These are phyloP conservation scores for Aspergillus wentii DNA, from an alignment of 495 filamentous ascomycete genomes.

Conservation along the genomic window DNA sequence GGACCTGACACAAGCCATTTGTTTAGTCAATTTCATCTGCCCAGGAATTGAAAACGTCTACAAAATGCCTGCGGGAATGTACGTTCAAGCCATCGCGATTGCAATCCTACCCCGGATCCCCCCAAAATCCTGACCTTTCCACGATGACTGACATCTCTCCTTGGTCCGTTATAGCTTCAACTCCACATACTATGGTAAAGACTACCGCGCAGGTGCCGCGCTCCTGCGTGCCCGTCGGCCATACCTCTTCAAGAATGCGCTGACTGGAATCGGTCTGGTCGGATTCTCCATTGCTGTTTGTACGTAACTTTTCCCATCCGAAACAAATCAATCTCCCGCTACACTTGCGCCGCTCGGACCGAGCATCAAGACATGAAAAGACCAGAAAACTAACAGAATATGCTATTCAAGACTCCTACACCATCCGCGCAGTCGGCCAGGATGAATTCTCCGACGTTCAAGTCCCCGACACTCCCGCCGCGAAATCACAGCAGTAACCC, in stretches of 20 bases:
- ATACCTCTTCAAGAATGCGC: conserved; percentile 82
- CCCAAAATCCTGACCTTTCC: background rate
- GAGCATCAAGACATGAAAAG: background rate
- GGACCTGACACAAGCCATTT: no score
- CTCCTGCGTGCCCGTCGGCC: conserved; percentile 87
- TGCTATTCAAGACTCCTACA: conserved; percentile 66
- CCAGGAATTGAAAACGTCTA: no score
- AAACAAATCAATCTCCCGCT: no score
- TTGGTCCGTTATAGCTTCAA: conserved; percentile 49
- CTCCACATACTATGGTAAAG: conserved; percentile 86
- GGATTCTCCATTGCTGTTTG: conserved; percentile 74
- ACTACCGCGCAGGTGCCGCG: conserved; percentile 72
- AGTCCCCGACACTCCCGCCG: conserved; percentile 66
- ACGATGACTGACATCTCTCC: conserved; percentile 8
- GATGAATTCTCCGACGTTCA: conserved; percentile 97
- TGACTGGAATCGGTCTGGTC: conserved; percentile 66
- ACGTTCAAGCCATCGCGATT: conserved; percentile 12
- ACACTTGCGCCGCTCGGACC: background rate
- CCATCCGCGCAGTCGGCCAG: conserved; percentile 83
- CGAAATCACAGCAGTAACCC: conserved; percentile 20
- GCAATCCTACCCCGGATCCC: background rate
- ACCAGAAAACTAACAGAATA: background rate
- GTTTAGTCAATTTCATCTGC: no score
- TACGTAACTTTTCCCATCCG: conserved; percentile 41
- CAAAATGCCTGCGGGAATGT: conserved; percentile 42